A percentile compares a stretch with the other conserved stretches of the same genome.
Evolutionary conservation across 176 grass and related monocot species (phyloP).

Genomic region (Coix lacrymajobi): DNA sequence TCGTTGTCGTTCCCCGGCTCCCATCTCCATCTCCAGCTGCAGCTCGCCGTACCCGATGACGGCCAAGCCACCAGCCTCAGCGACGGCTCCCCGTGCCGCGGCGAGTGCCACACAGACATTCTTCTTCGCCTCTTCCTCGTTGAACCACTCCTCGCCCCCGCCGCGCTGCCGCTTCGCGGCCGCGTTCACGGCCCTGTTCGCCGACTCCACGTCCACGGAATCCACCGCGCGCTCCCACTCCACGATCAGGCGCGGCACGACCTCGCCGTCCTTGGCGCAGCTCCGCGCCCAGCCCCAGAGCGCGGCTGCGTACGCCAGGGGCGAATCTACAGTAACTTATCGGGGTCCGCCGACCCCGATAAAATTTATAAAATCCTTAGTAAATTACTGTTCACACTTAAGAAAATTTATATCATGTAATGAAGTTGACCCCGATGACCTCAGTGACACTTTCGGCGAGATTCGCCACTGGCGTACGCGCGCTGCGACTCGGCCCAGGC

Average conservation of each 20-base stretch:
- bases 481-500: constrained; percentile 59
- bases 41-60: constrained; percentile 47
- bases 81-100: constrained; percentile 15
- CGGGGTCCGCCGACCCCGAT: no score
- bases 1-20: not conserved
- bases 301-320: constrained; percentile 58
- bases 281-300: constrained; percentile 62
- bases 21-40: constrained; percentile 35
- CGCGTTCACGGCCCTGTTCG: constrained; percentile 26
- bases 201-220: constrained; percentile 24
- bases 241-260: constrained; percentile 26
- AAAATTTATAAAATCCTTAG: no score
- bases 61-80: constrained; percentile 27
- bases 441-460: no score
- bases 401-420: no score
- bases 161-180: constrained; percentile 9
- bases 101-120: constrained; percentile 25
- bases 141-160: constrained; percentile 38
- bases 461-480: no score
- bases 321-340: no score
- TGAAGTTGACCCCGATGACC: no score
- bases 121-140: constrained; percentile 49
- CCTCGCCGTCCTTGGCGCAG: constrained; percentile 40
- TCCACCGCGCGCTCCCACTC: constrained; percentile 21
- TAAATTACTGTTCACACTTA: no score